Conservation (phyloP, 2,329 filamentous ascomycete species). For the Talaromyces sp. region DNA sequence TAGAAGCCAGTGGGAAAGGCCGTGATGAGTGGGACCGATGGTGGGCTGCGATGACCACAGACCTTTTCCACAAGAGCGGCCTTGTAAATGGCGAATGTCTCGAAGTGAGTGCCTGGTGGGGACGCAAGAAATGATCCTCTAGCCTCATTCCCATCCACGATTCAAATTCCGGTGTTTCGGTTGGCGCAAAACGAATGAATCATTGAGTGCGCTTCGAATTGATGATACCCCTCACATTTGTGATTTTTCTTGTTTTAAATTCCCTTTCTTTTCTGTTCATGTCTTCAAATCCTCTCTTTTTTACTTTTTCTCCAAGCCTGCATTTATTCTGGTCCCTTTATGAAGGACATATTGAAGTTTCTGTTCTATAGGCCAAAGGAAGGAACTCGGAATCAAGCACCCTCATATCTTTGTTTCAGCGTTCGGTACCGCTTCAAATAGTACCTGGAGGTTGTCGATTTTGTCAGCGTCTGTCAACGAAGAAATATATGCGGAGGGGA, state of each 20-base stretch:
- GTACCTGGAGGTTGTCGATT: slow-evolving; percentile 61
- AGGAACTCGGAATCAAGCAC: slow-evolving; percentile 32
- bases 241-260: slow-evolving; percentile 22
- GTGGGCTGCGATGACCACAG: slow-evolving; percentile 83
- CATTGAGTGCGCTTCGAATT: slow-evolving; percentile 40
- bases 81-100: slow-evolving; percentile 84
- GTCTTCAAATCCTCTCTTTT: slow-evolving; percentile 11
- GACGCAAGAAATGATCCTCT: slow-evolving; percentile 52
- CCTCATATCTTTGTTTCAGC: slow-evolving; percentile 76
- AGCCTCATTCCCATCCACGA: slow-evolving; percentile 9
- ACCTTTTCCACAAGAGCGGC: slow-evolving; percentile 77
- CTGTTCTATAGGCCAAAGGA: slow-evolving; percentile 8
- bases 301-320: slow-evolving; percentile 20
- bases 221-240: slow-evolving; percentile 40
- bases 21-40: slow-evolving; percentile 91
- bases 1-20: slow-evolving; percentile 81
- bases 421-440: slow-evolving; percentile 90
- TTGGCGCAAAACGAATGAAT: slow-evolving; percentile 31
- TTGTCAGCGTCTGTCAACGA: slow-evolving; percentile 25
- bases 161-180: slow-evolving; percentile 33
- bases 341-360: neutral
- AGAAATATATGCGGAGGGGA: slow-evolving; percentile 9
- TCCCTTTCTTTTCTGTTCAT: slow-evolving; percentile 13
- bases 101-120: slow-evolving; percentile 68
- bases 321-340: slow-evolving; percentile 23